phyloP scores from a whole-genome alignment of 2,329 filamentous ascomycete species.

The Dichotomopilus funicola region DNA sequence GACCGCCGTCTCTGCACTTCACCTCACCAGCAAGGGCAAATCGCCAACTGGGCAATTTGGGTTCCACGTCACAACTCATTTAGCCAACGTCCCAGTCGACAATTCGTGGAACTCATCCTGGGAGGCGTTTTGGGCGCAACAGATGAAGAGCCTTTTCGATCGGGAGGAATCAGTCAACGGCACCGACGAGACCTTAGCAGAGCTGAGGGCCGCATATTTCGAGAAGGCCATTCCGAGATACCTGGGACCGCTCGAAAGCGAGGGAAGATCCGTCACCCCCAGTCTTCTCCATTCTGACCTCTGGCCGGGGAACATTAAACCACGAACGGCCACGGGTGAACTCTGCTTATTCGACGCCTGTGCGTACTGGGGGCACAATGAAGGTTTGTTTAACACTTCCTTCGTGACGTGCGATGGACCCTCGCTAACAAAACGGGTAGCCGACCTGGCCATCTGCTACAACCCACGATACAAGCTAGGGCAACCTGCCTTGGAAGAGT shows the following conservation, averaged over 20 bases:
- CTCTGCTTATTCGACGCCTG: conserved; percentile 3
- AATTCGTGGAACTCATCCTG: conserved; percentile 1
- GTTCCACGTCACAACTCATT: background rate
- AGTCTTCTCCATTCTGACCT: background rate
- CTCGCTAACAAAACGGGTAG: background rate
- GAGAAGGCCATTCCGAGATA: background rate
- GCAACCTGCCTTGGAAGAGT: no score
- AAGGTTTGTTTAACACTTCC: background rate
- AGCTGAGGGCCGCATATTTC: background rate
- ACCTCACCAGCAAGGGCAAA: background rate
- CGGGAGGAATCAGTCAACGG: background rate
- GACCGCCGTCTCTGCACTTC: background rate
- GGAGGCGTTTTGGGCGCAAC: background rate
- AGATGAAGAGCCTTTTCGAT: background rate
- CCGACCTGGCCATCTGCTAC: background rate
- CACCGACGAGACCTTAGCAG: background rate
- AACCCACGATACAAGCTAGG: background rate
- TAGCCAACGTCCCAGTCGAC: background rate
- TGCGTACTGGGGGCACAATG: conserved; percentile 1
- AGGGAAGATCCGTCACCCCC: background rate
- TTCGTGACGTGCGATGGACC: background rate
- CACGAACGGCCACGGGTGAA: background rate
- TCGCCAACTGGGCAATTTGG: background rate
- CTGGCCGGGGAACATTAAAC: conserved; percentile 2
- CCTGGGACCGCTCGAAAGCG: background rate